Percentiles rank a stretch among this genome's conserved stretches.
Conservation (phyloP, 2,329 filamentous ascomycete species). For the Colletotrichum cordylinicola region DNA sequence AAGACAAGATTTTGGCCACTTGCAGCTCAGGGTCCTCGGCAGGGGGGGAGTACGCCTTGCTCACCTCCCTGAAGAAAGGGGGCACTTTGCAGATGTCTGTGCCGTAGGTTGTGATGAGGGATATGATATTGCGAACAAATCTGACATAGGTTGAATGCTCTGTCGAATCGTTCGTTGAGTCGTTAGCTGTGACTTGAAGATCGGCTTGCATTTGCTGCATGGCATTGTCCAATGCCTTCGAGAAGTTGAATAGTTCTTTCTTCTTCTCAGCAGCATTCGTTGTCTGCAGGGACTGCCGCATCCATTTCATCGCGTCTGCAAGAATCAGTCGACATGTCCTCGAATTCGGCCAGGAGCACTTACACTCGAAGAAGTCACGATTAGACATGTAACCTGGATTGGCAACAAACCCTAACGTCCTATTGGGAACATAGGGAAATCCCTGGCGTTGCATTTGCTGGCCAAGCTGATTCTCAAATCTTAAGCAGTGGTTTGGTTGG, state of each 20-base stretch:
- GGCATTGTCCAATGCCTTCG: constrained; percentile 46
- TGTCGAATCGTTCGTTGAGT: constrained; percentile 23
- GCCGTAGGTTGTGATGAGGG: constrained; percentile 59
- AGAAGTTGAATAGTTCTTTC: constrained; percentile 44
- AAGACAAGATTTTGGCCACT: constrained; percentile 59
- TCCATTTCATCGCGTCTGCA: constrained; percentile 47
- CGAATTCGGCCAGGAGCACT: constrained; percentile 15
- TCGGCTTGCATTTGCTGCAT: constrained; percentile 63
- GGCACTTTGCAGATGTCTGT: constrained; percentile 60
- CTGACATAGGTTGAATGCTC: constrained; percentile 54
- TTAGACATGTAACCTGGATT: constrained; percentile 55
- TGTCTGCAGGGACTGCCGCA: constrained; percentile 54
- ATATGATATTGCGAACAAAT: constrained; percentile 59
- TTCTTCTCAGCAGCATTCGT: constrained; percentile 39
- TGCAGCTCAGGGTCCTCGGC: constrained; percentile 62
- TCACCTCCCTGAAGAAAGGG: constrained; percentile 62
- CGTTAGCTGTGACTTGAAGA: constrained; percentile 41
- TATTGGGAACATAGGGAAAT: constrained; percentile 48
- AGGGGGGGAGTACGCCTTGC: constrained; percentile 60
- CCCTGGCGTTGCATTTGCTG: constrained; percentile 47
- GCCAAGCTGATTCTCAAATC: constrained; percentile 56
- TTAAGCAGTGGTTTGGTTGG: constrained; percentile 51
- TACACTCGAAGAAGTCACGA: constrained; percentile 53
- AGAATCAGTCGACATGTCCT: background rate
- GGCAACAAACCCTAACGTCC: constrained; percentile 38